Conservation (phyloP, 2,329 filamentous ascomycete genomes). For the Botrytis cinerea region DNA sequence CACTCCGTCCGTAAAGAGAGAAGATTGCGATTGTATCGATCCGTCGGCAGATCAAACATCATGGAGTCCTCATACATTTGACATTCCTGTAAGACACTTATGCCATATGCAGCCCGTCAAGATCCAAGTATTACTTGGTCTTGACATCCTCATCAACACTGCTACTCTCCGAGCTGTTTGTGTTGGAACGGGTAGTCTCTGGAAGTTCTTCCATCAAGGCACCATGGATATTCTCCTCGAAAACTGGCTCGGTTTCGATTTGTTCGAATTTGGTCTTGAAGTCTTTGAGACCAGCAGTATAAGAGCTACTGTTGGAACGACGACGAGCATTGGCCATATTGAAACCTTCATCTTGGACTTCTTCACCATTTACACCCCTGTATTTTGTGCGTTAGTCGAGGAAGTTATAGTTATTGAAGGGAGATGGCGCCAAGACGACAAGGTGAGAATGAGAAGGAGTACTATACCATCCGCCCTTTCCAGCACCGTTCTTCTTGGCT, state of each 20-base stretch:
- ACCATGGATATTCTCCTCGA: slow-evolving; percentile 83
- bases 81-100: neutral
- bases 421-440: slow-evolving; percentile 10
- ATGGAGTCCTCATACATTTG: slow-evolving; percentile 23
- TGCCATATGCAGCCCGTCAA: slow-evolving; percentile 3
- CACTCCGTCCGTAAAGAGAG: slow-evolving; percentile 26
- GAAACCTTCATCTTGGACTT: slow-evolving; percentile 81
- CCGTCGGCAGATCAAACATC: slow-evolving; percentile 34
- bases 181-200: slow-evolving; percentile 38
- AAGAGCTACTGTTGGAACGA: slow-evolving; percentile 85
- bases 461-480: slow-evolving; percentile 89
- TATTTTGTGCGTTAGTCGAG: slow-evolving; percentile 29
- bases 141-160: slow-evolving; percentile 45
- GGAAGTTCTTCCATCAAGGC: slow-evolving; percentile 43
- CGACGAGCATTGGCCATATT: slow-evolving; percentile 83
- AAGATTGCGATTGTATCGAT: slow-evolving; percentile 34
- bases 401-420: slow-evolving; percentile 13
- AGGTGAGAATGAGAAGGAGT: neutral
- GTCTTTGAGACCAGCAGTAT: slow-evolving; percentile 68
- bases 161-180: slow-evolving; percentile 40
- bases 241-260: slow-evolving; percentile 85
- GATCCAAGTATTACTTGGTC: slow-evolving; percentile 44
- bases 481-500: slow-evolving; percentile 93
- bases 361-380: slow-evolving; percentile 83
- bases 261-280: slow-evolving; percentile 98